phyloP scores from a whole-genome alignment of 2,329 filamentous ascomycete genomes.

The Microcyclospora tardicrescens region DNA sequence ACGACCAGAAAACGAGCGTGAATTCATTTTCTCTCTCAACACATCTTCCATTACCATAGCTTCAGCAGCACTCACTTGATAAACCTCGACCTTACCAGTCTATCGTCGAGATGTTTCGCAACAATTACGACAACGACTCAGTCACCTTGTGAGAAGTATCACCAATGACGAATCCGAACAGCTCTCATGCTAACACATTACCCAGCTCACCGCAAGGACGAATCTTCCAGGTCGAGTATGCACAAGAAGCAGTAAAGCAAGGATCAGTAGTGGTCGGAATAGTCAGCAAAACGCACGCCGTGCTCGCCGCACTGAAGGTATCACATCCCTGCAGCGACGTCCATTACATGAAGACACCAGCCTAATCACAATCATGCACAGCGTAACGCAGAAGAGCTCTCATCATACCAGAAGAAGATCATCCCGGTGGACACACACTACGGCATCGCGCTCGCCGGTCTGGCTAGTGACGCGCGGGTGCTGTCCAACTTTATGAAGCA shows the following conservation, averaged over 20 bases:
- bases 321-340: slow-evolving; percentile 4
- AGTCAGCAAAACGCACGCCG: background rate
- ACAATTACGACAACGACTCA: slow-evolving; percentile 99
- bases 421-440: slow-evolving; percentile 93
- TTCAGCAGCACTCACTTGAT: too few species aligned
- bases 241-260: slow-evolving; percentile 96
- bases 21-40: too few species aligned
- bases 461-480: slow-evolving; percentile 93
- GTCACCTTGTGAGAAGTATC: slow-evolving; percentile 71
- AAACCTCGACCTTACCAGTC: background rate
- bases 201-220: slow-evolving; percentile 93
- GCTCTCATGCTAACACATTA: slow-evolving; percentile 7
- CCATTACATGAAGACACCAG: background rate
- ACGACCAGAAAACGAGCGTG: too few species aligned
- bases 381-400: slow-evolving; percentile 98
- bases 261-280: slow-evolving; percentile 87
- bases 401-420: slow-evolving; percentile 99
- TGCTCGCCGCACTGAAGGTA: slow-evolving; percentile 78
- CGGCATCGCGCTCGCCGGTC: slow-evolving; percentile 87
- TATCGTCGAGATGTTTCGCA: slow-evolving; percentile 74
- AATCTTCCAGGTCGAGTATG: slow-evolving; percentile 99
- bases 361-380: slow-evolving; percentile 26
- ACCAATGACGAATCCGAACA: slow-evolving; percentile 1
- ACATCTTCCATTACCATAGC: too few species aligned
- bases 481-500: slow-evolving; percentile 99